Evolutionary conservation across 1,284 basidiomycete species (phyloP), one percentile per base, ranked within the genome.

Genomic region (Pholiota adiposa): DNA sequence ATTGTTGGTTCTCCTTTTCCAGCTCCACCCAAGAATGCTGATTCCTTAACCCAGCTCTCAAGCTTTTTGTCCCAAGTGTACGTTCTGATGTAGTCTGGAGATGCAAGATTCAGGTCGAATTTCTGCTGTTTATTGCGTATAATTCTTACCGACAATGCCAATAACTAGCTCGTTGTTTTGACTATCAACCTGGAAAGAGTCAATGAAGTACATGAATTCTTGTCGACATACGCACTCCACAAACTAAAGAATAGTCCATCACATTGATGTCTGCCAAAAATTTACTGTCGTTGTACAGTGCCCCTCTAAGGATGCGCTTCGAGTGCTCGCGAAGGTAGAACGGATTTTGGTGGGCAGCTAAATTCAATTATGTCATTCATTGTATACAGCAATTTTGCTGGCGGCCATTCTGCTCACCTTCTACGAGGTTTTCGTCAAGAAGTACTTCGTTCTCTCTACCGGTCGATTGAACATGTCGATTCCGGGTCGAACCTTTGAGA

Each of bases 51-150:
- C 91, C 95, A 97, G 65, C 90, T 97, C 76, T 99, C 97, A 25
- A 98, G 81, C 69, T 96, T 96, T 80, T 99, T 99, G 78, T 99
- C 97, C 96, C 95, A 96, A 0, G 94, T 97, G 69, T 96, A 97
- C 1, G 94, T 96, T 18, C 94, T 87, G 60, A 97, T 92, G 72
- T 95, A 97, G 74, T 97, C 95, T 94, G 55, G 8, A 23, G 25
- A 9, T 52, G 3, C 19, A 46, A 8, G 11, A 31, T 19, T 46
- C 40, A 58, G 48, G n/a, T 23, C 9, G 19, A 14, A 49, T 43
- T 44, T 34, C 41, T 29, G 6, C 9, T 44, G 6, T 50, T 4
- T 16, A 38, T 16, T 16, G n/a, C 27, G 6, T 38, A 41, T n/a
- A 40, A 8, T 2, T 78, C 91, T 60, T 72, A 91, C 93, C 95